phyloP scores from a whole-genome alignment of 2,329 filamentous ascomycete species.

The Celoporthe dispersa region DNA sequence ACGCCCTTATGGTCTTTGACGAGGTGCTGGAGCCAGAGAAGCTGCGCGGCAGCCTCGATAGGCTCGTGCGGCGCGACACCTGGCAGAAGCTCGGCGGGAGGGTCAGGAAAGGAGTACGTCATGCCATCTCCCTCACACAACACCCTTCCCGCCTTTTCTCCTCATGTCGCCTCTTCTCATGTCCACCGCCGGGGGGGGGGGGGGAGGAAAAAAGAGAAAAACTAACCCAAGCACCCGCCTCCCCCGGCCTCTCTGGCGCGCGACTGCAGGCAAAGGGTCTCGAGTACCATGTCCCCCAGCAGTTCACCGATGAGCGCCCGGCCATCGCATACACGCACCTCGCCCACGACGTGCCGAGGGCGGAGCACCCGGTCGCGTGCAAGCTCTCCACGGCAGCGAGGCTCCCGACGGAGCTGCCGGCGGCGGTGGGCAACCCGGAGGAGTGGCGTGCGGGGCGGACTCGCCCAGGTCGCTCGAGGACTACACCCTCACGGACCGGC shows the following conservation, averaged over 20 bases:
- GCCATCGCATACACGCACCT: constrained; percentile 42
- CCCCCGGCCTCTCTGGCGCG: background rate
- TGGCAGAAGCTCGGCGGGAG: constrained; percentile 35
- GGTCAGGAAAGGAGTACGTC: constrained; percentile 26
- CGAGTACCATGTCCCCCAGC: constrained; percentile 14
- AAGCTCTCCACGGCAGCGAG: constrained; percentile 36
- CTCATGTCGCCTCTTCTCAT: background rate
- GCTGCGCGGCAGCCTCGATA: constrained; percentile 32
- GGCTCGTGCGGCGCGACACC: constrained; percentile 32
- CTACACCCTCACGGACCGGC: constrained; percentile 43
- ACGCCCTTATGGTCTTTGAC: constrained; percentile 32
- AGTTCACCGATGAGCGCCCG: constrained; percentile 41
- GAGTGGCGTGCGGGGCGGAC: constrained; percentile 31
- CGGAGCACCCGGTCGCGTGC: constrained; percentile 42
- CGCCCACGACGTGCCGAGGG: constrained; percentile 36
- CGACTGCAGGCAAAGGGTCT: background rate
- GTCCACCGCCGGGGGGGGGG: too few relatives aligned
- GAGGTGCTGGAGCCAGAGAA: constrained; percentile 34
- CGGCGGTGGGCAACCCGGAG: constrained; percentile 36
- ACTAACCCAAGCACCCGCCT: background rate
- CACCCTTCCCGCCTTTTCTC: too few relatives aligned
- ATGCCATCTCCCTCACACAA: background rate
- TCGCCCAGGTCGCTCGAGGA: constrained; percentile 40
- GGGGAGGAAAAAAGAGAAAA: background rate
- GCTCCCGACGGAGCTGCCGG: constrained; percentile 29